Evolutionary conservation across 2,329 filamentous ascomycete species (phyloP), one percentile per base, ranked within the genome.

Genomic region (Boeremia exigua): DNA sequence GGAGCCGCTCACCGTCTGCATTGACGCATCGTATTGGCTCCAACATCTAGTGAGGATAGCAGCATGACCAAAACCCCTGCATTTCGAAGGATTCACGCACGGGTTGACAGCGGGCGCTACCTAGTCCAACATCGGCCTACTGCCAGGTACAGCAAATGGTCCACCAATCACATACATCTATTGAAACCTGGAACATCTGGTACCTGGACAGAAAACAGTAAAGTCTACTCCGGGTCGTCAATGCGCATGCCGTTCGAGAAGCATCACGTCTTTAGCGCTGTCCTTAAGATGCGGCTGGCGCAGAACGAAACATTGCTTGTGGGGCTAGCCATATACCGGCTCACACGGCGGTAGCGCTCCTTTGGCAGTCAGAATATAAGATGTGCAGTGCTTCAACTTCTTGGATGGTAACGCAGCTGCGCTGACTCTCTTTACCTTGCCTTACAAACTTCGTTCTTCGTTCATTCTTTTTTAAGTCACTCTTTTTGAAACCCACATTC

Each of bases 341-440:
- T 48, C 57, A 54, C 54, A 66, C 58, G 43, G 58, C 57, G 56
- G 51, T 56, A 56, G 54, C 54, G 58, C 48, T 56, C 52, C 54
- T 45, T 51, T 37, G 47, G 42, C n/a, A 15, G 37, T 32, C 25
- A 32, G 37, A 42, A 62, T 68, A 70, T 70, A 70, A 69, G 59
- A 46, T 50, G 56, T 42, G 47, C 12, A 30, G 39, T 45, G 54
- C 59, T 55, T 49, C 40, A 44, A 55, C 39, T 12, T 23, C 32
- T 46, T 19, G 30, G 50, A 57, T 33, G 48, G 48, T 59, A 65
- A 59, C 66, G 65, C 68, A 70, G 66, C 68, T 70, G 68, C 57
- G 68, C 68, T 70, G 68, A 68, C 65, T 62, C 62, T 70, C 66
- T 58, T 68, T 61, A 58, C 57, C 61, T 55, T 55, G 46, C 53